Evolutionary conservation across 2,329 filamentous ascomycete species (phyloP).

Genomic region (Coniochaeta sp.): DNA sequence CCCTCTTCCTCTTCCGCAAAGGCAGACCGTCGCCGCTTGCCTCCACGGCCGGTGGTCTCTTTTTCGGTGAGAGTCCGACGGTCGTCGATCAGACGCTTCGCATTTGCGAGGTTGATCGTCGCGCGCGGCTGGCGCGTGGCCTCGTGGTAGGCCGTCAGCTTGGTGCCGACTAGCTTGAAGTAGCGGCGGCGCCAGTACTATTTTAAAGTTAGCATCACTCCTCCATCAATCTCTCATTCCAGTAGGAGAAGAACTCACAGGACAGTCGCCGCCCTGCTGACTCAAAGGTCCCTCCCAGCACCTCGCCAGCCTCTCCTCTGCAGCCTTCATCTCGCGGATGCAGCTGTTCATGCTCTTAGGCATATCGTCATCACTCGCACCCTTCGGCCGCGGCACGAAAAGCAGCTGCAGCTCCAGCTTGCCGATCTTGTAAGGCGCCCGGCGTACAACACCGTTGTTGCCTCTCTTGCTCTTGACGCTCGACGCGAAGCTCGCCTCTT

Average conservation of each 20-base stretch:
- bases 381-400: conserved; percentile 89
- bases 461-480: conserved; percentile 93
- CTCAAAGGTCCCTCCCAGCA: conserved; percentile 86
- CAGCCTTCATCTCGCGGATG: conserved; percentile 85
- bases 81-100: conserved; percentile 89
- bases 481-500: conserved; percentile 68
- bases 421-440: conserved; percentile 93
- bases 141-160: conserved; percentile 93
- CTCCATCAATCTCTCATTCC: background rate
- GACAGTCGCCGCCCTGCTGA: conserved; percentile 96
- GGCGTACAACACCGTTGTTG: conserved; percentile 62
- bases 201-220: conserved; percentile 26
- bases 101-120: conserved; percentile 93
- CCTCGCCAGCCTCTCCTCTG: conserved; percentile 69
- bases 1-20: conserved; percentile 98
- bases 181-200: conserved; percentile 97
- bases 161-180: conserved; percentile 87
- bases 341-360: conserved; percentile 99
- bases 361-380: conserved; percentile 86
- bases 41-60: conserved; percentile 68
- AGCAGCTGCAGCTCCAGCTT: conserved; percentile 91
- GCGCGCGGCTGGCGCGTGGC: conserved; percentile 90
- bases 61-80: conserved; percentile 75
- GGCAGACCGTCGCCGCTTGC: conserved; percentile 80
- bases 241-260: conserved; percentile 53